Percentiles rank a stretch among this genome's conserved stretches.
phyloP scores from a whole-genome alignment of 2,329 filamentous ascomycete species.

The Apiospora koreana region DNA sequence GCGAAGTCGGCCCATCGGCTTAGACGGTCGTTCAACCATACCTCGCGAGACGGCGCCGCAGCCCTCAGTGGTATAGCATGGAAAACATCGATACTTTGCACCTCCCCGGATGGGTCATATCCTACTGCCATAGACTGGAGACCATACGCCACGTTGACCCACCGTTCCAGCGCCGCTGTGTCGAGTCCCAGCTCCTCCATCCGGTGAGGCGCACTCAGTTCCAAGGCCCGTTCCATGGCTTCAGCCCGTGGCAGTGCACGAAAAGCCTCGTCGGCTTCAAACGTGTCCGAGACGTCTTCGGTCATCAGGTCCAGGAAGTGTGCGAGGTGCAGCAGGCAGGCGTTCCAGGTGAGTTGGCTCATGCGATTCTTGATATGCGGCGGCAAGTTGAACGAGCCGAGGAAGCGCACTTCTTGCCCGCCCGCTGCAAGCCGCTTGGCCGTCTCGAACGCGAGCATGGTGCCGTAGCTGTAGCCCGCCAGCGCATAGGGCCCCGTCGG shows the following conservation, averaged over 20 bases:
- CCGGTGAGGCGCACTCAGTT: constrained; percentile 13
- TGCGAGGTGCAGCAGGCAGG: constrained; percentile 35
- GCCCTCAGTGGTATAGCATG: constrained; percentile 35
- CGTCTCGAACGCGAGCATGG: constrained; percentile 46
- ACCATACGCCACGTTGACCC: constrained; percentile 37
- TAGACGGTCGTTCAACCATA: constrained; percentile 34
- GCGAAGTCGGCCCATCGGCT: background rate
- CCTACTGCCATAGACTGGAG: constrained; percentile 40
- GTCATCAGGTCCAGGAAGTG: constrained; percentile 35
- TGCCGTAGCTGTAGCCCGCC: constrained; percentile 47
- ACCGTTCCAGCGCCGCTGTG: constrained; percentile 28
- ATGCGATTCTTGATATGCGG: constrained; percentile 42
- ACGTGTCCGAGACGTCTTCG: constrained; percentile 23
- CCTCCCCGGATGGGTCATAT: constrained; percentile 43
- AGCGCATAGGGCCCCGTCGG: constrained; percentile 48
- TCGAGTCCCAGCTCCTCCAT: constrained; percentile 32
- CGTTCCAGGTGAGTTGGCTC: constrained; percentile 33
- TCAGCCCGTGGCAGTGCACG: too few species aligned
- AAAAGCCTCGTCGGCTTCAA: too few species aligned
- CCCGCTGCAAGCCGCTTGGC: constrained; percentile 37
- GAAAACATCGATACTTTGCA: constrained; percentile 43
- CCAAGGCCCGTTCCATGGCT: too few species aligned
- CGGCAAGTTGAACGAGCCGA: constrained; percentile 43
- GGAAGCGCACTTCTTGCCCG: constrained; percentile 35
- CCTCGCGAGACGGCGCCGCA: constrained; percentile 27